A percentile compares a stretch with the other conserved stretches of the same genome.
Evolutionary conservation across 495 filamentous ascomycete species (phyloP).

Genomic region (Cercophora samala): DNA sequence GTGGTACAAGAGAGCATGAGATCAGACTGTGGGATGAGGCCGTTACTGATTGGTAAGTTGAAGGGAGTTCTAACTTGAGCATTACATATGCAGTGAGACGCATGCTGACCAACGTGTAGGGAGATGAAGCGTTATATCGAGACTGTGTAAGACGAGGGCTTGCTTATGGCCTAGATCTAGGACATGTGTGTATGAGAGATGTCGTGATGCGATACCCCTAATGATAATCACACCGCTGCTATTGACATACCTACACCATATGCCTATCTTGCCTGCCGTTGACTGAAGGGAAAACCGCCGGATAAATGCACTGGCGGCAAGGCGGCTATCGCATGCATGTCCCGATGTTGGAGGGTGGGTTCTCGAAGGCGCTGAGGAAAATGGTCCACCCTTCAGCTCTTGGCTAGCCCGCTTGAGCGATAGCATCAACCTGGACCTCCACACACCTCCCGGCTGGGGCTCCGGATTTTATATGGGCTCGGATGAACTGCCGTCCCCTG

Average conservation of each 20-base stretch:
- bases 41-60: slow-evolving; percentile 81
- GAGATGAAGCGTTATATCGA: slow-evolving; percentile 72
- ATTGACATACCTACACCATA: neutral
- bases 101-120: slow-evolving; percentile 36
- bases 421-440: neutral
- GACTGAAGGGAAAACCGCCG: neutral
- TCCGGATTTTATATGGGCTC: neutral
- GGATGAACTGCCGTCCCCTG: slow-evolving; percentile 12
- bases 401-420: neutral
- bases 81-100: neutral
- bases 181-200: neutral
- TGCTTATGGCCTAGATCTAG: neutral
- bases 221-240: neutral
- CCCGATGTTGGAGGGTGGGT: slow-evolving; percentile 1
- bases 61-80: neutral
- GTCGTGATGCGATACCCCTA: slow-evolving; percentile 4
- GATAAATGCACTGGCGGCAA: neutral
- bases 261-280: neutral
- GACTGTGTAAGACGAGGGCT: slow-evolving; percentile 49
- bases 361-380: neutral
- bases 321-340: neutral
- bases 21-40: slow-evolving; percentile 89
- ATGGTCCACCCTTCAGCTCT: neutral
- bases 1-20: slow-evolving; percentile 90
- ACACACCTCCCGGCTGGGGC: neutral